These are phyloP conservation scores for Breynia disticha DNA, from an alignment of 441 rosid species.

Conservation along the genomic window DNA sequence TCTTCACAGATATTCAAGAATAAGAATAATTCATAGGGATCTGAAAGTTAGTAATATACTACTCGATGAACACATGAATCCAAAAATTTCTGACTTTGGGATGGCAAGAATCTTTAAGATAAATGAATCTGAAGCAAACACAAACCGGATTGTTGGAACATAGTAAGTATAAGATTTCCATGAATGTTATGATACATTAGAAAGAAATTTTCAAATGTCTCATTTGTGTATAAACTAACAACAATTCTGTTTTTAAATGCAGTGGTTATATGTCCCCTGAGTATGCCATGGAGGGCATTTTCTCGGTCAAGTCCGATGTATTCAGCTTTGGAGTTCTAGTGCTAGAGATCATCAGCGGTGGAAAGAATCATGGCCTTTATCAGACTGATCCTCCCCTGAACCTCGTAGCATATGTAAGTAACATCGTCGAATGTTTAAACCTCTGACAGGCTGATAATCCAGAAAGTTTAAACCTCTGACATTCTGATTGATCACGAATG, in stretches of 20 bases:
- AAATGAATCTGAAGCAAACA: constrained; percentile 6
- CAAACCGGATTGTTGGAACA: constrained; percentile 7
- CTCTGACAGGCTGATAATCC: not conserved
- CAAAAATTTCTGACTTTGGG: constrained; percentile 8
- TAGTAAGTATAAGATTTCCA: constrained; percentile 1
- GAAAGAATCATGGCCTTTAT: constrained; percentile 3
- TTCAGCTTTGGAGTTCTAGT: constrained; percentile 12
- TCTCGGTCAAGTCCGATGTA: constrained; percentile 11
- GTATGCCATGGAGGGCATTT: constrained; percentile 4
- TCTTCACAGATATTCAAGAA: constrained; percentile 9
- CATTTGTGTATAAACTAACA: not conserved
- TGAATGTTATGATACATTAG: too few species aligned
- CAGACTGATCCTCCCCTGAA: constrained; percentile 4
- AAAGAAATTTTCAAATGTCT: too few species aligned
- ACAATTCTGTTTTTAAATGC: not conserved
- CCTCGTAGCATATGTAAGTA: constrained; percentile 14
- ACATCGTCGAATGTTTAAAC: constrained; percentile 14
- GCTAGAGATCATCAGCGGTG: constrained; percentile 11
- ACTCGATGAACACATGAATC: constrained; percentile 5
- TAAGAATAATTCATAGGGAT: constrained; percentile 5
- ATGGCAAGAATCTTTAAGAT: constrained; percentile 3
- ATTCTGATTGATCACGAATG: not conserved
- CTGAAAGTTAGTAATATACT: constrained; percentile 2
- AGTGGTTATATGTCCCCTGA: constrained; percentile 3
- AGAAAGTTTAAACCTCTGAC: not conserved